phyloP scores from a whole-genome alignment of 768 basidiomycete genomes.

The Pleurotus djamor region DNA sequence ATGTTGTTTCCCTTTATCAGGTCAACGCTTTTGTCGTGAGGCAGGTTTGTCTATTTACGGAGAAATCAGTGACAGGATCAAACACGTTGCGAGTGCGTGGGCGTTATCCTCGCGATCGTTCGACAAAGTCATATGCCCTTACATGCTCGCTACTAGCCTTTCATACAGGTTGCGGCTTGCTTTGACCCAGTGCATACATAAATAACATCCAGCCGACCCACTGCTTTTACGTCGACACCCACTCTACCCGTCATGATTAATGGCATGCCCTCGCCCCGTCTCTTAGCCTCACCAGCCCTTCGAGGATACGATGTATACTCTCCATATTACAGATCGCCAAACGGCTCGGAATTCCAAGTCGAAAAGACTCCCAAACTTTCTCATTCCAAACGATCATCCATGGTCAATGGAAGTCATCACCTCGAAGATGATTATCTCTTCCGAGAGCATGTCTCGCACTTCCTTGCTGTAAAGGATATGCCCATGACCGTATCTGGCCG shows the following conservation, averaged over 20 bases:
- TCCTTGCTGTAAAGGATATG: conserved; percentile 57
- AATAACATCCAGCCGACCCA: neutral
- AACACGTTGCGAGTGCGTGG: conserved; percentile 12
- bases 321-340: conserved; percentile 36
- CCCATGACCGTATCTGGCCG: conserved; percentile 67
- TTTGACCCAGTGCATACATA: neutral
- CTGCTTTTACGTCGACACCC: neutral
- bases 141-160: neutral
- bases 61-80: conserved; percentile 4
- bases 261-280: conserved; percentile 4
- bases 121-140: neutral
- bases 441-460: conserved; percentile 49
- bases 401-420: conserved; percentile 22
- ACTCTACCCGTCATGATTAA: neutral
- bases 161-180: neutral
- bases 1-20: neutral
- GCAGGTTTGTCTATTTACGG: neutral
- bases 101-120: neutral
- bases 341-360: conserved; percentile 61
- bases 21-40: neutral
- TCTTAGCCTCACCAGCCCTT: neutral
- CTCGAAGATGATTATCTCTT: conserved; percentile 53
- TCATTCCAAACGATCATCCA: conserved; percentile 27
- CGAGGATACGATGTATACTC: conserved; percentile 20
- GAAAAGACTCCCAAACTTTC: conserved; percentile 47